Evolutionary conservation across 1,139 yeast genomes (phyloP).

Genomic region (Diutina scorzettiae): DNA sequence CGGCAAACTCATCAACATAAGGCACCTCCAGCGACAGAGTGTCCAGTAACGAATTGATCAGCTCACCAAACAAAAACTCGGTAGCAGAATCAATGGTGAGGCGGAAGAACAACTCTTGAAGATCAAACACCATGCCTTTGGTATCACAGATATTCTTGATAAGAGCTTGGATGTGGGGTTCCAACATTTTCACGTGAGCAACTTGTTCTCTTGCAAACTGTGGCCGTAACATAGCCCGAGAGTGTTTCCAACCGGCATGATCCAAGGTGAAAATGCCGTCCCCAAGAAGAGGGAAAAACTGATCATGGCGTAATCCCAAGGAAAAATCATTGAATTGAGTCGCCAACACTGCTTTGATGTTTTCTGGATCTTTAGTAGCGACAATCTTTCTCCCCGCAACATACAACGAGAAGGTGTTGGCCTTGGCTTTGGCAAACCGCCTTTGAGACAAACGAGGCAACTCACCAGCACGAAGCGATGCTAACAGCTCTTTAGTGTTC

Average conservation of each 20-base stretch:
- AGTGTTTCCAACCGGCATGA: constrained; percentile 2
- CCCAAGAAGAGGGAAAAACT: background rate
- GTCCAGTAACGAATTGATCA: constrained; percentile 13
- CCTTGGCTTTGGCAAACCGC: too few species aligned
- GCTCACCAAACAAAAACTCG: constrained; percentile 44
- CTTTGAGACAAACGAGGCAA: too few species aligned
- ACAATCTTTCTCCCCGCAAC: background rate
- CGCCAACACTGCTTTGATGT: constrained; percentile 4
- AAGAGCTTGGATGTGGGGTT: background rate
- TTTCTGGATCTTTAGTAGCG: constrained; percentile 14
- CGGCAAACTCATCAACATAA: constrained; percentile 16
- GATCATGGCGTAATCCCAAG: constrained; percentile 2
- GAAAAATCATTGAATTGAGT: constrained; percentile 3
- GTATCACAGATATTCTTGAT: background rate
- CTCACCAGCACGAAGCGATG: background rate
- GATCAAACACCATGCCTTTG: constrained; percentile 22
- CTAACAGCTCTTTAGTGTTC: background rate
- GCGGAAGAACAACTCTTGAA: constrained; percentile 36
- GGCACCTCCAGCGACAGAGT: constrained; percentile 9
- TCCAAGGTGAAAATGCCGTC: constrained; percentile 3
- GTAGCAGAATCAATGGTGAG: constrained; percentile 48
- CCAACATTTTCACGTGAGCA: constrained; percentile 1
- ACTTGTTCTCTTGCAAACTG: constrained; percentile 3
- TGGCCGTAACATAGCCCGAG: constrained; percentile 1
- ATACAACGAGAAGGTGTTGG: background rate